Evolutionary conservation across 2,329 filamentous ascomycete genomes (phyloP).

Genomic region (Aspergillus aculeatinus): DNA sequence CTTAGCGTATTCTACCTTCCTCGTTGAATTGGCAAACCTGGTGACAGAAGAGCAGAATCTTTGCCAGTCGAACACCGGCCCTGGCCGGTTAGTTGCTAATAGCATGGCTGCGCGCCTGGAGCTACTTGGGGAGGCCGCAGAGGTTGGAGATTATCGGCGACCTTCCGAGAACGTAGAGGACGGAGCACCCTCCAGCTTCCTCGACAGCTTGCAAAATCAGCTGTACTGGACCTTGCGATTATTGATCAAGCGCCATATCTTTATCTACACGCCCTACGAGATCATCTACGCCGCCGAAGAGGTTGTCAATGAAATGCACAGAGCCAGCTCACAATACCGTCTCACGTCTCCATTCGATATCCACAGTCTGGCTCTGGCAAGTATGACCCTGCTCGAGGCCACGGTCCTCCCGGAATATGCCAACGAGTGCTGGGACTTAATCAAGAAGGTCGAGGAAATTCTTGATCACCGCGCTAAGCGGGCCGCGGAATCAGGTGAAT

Average conservation of each 20-base stretch:
- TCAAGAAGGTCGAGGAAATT: conserved; percentile 54
- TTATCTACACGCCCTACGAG: conserved; percentile 43
- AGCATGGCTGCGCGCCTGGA: conserved; percentile 39
- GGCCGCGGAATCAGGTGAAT: conserved; percentile 31
- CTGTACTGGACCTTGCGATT: conserved; percentile 45
- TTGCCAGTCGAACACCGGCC: conserved; percentile 37
- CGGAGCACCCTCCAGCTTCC: conserved; percentile 26
- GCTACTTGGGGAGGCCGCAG: conserved; percentile 37
- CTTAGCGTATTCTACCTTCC: conserved; percentile 38
- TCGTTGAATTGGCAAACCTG: conserved; percentile 37
- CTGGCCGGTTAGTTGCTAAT: conserved; percentile 38
- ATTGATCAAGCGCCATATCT: conserved; percentile 45
- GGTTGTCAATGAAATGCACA: conserved; percentile 42
- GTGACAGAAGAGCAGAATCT: conserved; percentile 35
- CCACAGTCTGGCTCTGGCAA: conserved; percentile 41
- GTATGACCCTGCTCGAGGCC: conserved; percentile 44
- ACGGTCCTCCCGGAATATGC: conserved; percentile 41
- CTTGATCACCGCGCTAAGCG: conserved; percentile 46
- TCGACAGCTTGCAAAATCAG: conserved; percentile 41
- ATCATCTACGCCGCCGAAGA: conserved; percentile 43
- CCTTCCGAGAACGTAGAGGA: conserved; percentile 28
- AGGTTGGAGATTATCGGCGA: conserved; percentile 36
- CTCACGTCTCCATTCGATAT: conserved; percentile 42
- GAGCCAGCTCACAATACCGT: conserved; percentile 30
- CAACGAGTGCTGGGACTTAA: conserved; percentile 39